A percentile compares a stretch with the other conserved stretches of the same genome.
Evolutionary conservation across 768 basidiomycete genomes (phyloP).

Genomic region (Lentinula edodes): DNA sequence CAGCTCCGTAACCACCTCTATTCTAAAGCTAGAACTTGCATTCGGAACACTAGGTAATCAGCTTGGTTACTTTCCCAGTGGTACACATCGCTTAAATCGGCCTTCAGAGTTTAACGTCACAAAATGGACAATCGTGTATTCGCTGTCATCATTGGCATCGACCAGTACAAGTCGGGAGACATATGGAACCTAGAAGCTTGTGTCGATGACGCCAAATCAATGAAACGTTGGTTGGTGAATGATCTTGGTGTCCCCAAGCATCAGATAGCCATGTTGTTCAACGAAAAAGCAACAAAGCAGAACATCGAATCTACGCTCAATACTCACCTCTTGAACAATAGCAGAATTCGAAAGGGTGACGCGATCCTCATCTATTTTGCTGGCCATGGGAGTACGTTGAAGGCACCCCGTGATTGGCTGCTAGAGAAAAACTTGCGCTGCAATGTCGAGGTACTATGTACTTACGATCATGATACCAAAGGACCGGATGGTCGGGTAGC

Average conservation of each 20-base stretch:
- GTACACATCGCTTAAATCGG: not conserved
- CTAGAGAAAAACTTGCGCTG: constrained; percentile 23
- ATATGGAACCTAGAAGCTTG: constrained; percentile 67
- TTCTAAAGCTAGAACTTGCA: no score
- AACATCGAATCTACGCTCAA: constrained; percentile 58
- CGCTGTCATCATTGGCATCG: constrained; percentile 64
- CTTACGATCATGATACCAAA: constrained; percentile 60
- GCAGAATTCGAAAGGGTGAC: constrained; percentile 52
- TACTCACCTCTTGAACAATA: constrained; percentile 59
- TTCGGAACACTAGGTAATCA: not conserved
- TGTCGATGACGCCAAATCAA: constrained; percentile 54
- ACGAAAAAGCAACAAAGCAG: constrained; percentile 55
- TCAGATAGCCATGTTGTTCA: constrained; percentile 51
- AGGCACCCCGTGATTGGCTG: constrained; percentile 59
- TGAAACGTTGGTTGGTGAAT: constrained; percentile 52
- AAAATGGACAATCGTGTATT: constrained; percentile 46
- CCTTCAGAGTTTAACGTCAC: not conserved
- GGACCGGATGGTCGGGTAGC: constrained; percentile 40
- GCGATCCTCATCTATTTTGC: constrained; percentile 68
- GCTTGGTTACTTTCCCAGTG: not conserved
- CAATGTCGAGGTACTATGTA: constrained; percentile 54
- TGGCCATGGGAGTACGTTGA: constrained; percentile 60
- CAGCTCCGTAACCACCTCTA: not conserved
- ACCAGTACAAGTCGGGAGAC: constrained; percentile 52
- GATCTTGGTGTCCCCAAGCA: constrained; percentile 53